A percentile compares a stretch with the other conserved stretches of the same genome.
These are phyloP conservation scores for Diplodia sapinea DNA, from an alignment of 2,329 filamentous ascomycete species.

Conservation along the genomic window DNA sequence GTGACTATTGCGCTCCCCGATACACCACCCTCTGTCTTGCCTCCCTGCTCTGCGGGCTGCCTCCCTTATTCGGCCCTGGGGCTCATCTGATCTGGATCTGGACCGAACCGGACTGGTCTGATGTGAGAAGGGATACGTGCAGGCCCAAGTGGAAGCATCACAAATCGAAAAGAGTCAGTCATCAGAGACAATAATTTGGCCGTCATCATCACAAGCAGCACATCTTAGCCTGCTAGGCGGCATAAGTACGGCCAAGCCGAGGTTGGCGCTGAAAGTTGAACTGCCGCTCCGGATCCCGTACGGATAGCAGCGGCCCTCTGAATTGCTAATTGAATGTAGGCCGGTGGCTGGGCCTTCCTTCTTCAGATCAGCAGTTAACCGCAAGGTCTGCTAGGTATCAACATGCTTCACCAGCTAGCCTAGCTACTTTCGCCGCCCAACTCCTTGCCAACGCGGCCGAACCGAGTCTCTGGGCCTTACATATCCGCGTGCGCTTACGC, in stretches of 20 bases:
- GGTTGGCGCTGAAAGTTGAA: neutral
- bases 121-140: conserved; percentile 17
- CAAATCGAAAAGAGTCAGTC: conserved; percentile 19
- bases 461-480: conserved; percentile 25
- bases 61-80: conserved; percentile 12
- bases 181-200: conserved; percentile 15
- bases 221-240: neutral
- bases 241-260: neutral
- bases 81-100: conserved; percentile 23
- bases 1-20: conserved; percentile 1
- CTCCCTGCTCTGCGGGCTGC: neutral
- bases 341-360: conserved; percentile 1
- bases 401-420: conserved; percentile 10
- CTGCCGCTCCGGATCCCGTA: conserved; percentile 4
- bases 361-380: conserved; percentile 9
- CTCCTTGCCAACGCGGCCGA: conserved; percentile 19
- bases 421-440: conserved; percentile 12
- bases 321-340: conserved; percentile 3
- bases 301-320: neutral
- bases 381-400: conserved; percentile 15
- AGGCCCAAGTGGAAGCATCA: conserved; percentile 13
- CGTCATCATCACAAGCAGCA: conserved; percentile 9
- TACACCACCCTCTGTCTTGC: neutral
- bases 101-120: conserved; percentile 12
- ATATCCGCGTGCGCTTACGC: conserved; percentile 28